Base-by-base conservation (phyloP, 1,284 basidiomycete species). In the Bjerkandera adusta region DNA sequence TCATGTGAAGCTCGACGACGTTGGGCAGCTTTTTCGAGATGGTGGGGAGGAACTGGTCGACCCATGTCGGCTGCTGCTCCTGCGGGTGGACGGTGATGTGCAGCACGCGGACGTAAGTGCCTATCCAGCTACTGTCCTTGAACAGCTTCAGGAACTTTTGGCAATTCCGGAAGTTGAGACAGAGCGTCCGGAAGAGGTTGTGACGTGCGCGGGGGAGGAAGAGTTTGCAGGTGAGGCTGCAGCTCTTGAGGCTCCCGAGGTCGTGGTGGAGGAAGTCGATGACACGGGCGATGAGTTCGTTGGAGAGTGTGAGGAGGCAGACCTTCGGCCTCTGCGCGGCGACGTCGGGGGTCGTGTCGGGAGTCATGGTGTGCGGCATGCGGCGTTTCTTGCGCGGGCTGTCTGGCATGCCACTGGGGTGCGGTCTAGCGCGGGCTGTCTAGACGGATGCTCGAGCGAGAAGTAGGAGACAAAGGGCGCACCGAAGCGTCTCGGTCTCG, bases 231-330 rank as follows among this genome's bases (percentile, higher is more conserved):
- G 50, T 47, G n/a, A 58, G 53, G 5, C 51, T 49, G 36, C 57
- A 58, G 13, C 27, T 48, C 30, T 47, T 48, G n/a, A 58, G 40
- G 6, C 48, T 42, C 5, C 21, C 43, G 11, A 25, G 21, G 41
- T 53, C 53, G 16, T 40, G 38, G 47, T 41, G 47, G 25, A 47
- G 42, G 36, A 47, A 50, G 43, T 57, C 57, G 46, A 60, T 58
- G 41, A 58, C 56, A 16, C 48, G 51, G 12, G 58, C 53, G 26
- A 47, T 51, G 16, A 60, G 32, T 26, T 57, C 56, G 29, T 51
- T 48, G 4, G 55, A 56, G 6, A 58, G 26, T 25, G 20, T 10
- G 33, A 35, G 32, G 18, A 40, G n/a, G n/a, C n/a, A n/a, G n/a
- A n/a, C n/a, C n/a, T 32, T 20, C 18, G 20, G 7, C 10, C 34